Evolutionary conservation across 2,329 filamentous ascomycete species (phyloP), one percentile per base, ranked within the genome.

Genomic region (Talaromyces rugulosus): DNA sequence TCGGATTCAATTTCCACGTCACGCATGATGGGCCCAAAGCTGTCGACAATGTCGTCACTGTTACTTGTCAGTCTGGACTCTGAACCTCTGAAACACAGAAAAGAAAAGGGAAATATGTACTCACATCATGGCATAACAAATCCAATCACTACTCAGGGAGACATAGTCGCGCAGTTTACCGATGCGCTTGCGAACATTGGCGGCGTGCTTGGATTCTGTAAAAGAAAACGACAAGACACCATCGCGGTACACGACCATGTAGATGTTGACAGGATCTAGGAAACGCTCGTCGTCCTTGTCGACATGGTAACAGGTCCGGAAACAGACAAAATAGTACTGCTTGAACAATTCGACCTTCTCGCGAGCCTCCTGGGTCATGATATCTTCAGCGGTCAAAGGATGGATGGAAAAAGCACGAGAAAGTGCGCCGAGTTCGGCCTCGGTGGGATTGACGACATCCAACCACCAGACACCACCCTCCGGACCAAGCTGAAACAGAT

Each of bases 261-360:
- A 99, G 59, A 96, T 89, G 75, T 98, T 96, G 80, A 96, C 92
- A 0, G 95, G 93, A 70, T 96, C 92, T 71, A 96, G 89, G 72
- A 96, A 96, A 62, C 91, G 86, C 65, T 91, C 88, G 56, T 89
- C 88, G 36, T 88, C 85, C 68, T 91, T 89, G 68, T 96, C 90
- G 66, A 91, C 82, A 60, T 94, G 89, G 68, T 87, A 90, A 81
- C 98, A 99, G 1, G 93, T 96, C 59, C 94, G 88, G 84, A 98
- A 99, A 75, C 91, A 96, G 57, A 96, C 91, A 75, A 99, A 98
- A 78, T 99, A 99, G 80, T 99, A 99, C 50, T 92, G 92, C 28
- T 91, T 90, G 79, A 99, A 99, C 28, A 99, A 84, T 77, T 99
- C 95, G 61, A 99, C 96, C 81, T 99, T 99, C 79, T 99, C 95